Base-by-base conservation (phyloP, 345 rosid species). In the Sapria himalayana region DNA sequence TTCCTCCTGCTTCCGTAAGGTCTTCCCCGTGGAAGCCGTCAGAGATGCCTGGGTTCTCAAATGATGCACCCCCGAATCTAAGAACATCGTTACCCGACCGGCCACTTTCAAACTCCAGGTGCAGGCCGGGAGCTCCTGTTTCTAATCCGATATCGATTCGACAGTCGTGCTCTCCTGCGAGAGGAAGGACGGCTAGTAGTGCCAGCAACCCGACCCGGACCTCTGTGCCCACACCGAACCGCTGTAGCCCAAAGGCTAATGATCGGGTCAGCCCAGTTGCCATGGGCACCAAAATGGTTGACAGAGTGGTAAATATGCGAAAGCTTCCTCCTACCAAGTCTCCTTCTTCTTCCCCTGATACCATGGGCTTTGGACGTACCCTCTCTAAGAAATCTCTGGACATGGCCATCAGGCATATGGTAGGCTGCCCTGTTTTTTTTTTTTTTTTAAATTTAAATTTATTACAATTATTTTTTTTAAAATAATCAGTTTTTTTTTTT, bases 341-440 rank as follows among this genome's bases (percentile, higher is more conserved):
- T 57, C 93, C 98, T 49, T 54, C 86, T 37, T 67, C 93, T 17
- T 89, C 94, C 7, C 93, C 86, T 16, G 98, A 89, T 45, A 74
- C 91, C 61, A 64, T 64, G 5, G 94, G 98, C 39, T 89, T 89
- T 37, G 98, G 95, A 39, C 70, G 98, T 62, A 57, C 84, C 4
- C 84, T 89, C 45, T 89, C 98, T 29, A 89, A 89, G 81, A 89
- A 89, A 49, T 89, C 98, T 9, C 60, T 89, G 61, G 98, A 89
- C 51, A 89, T 89, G 98, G 95, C 98, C 21, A 79, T 89, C 29
- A 66, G 98, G 48, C 98, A 89, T 44, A 89, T 89, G 98, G 98
- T 89, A 49, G 40, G 91, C 47, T 29, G 51, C 41, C 35, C 37
- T 33, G 17, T 34, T n/a, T 35, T 49, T 43, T 15, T 33, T n/a